Conservation (phyloP, 495 filamentous ascomycete genomes). For the Penicillium canariense region DNA sequence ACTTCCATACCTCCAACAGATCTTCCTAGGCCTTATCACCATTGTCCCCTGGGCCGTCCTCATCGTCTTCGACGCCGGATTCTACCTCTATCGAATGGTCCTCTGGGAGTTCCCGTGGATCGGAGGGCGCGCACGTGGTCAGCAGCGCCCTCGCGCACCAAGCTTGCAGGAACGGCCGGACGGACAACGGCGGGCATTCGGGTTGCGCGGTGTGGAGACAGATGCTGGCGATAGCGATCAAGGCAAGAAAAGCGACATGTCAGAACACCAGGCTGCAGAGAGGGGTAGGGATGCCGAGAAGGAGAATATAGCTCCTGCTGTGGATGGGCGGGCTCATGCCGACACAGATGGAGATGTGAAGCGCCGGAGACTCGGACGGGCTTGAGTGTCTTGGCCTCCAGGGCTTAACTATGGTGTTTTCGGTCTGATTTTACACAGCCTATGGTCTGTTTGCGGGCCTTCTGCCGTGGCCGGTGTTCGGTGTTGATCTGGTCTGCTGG, state of each 20-base stretch:
- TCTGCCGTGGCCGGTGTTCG: not conserved
- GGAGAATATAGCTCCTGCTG: constrained; percentile 13
- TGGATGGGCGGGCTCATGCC: not conserved
- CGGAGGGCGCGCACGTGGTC: constrained; percentile 63
- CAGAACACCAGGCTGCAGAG: not conserved
- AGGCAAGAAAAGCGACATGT: not conserved
- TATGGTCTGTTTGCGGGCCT: not conserved
- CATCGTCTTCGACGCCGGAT: constrained; percentile 63
- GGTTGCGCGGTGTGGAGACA: constrained; percentile 31
- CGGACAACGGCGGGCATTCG: constrained; percentile 52
- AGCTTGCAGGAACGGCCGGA: constrained; percentile 59
- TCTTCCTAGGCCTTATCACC: constrained; percentile 61
- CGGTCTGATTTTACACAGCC: not conserved
- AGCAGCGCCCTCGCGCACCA: constrained; percentile 60
- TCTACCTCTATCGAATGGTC: constrained; percentile 61
- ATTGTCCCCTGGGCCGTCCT: constrained; percentile 66
- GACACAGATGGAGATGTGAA: constrained; percentile 15
- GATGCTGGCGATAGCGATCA: constrained; percentile 5
- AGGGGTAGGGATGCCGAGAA: constrained; percentile 1
- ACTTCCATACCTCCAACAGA: constrained; percentile 36
- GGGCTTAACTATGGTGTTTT: not conserved
- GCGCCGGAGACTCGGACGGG: constrained; percentile 7
- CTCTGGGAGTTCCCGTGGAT: constrained; percentile 59
- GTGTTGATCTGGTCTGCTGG: not conserved
- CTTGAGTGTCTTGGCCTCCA: constrained; percentile 5